Evolutionary conservation across 129 eudicot species (phyloP).

Genomic region (Scalesia atractyloides): DNA sequence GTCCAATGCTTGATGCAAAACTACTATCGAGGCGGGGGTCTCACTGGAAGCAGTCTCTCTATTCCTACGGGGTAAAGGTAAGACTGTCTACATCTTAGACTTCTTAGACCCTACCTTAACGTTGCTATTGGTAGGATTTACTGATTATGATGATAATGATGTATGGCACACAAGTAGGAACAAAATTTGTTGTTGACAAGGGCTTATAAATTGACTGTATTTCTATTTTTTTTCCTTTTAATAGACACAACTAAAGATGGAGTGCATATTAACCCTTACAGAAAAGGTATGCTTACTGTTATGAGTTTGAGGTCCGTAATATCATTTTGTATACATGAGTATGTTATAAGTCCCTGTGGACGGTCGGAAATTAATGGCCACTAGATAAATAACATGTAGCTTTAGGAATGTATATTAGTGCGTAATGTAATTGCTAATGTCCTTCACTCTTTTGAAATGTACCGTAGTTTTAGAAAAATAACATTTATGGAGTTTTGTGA

Average conservation of each 20-base stretch:
- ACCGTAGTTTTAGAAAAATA: neutral
- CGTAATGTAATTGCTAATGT: neutral
- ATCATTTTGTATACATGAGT: neutral
- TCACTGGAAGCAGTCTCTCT: no score
- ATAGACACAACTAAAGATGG: slow-evolving; percentile 17
- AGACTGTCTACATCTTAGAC: no score
- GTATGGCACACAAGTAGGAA: neutral
- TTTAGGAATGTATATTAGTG: neutral
- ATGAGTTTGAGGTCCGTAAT: neutral
- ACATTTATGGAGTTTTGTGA: neutral
- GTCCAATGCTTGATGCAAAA: no score
- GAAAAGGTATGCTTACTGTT: slow-evolving; percentile 12
- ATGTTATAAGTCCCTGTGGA: neutral
- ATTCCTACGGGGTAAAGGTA: no score
- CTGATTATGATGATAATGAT: no score
- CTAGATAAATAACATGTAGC: no score
- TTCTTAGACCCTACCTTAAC: no score
- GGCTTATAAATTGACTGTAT: no score
- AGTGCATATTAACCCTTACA: slow-evolving; percentile 11
- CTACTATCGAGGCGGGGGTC: no score
- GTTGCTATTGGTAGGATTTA: no score
- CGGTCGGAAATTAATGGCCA: no score
- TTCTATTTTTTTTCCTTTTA: neutral
- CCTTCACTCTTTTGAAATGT: neutral
- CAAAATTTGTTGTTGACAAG: neutral